These are phyloP conservation scores for Kregervanrija pseudodelftensis DNA, from an alignment of 805 yeast genomes.

Conservation along the genomic window DNA sequence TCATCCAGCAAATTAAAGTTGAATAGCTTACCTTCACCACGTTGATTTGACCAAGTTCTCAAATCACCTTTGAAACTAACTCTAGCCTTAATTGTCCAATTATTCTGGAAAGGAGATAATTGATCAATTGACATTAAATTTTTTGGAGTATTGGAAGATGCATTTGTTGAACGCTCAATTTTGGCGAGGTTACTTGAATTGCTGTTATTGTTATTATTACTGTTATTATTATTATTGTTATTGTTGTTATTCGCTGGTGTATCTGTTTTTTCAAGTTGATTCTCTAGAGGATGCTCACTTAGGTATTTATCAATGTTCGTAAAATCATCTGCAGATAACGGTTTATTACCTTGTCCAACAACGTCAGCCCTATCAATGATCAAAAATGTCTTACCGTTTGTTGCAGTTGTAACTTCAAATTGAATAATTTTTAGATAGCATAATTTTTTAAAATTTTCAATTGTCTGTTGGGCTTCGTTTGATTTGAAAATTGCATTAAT, in stretches of 20 bases:
- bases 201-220: background rate
- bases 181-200: background rate
- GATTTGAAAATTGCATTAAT: constrained; percentile 50
- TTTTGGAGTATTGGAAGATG: constrained; percentile 19
- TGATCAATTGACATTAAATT: constrained; percentile 71
- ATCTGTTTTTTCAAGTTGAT: constrained; percentile 17
- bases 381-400: constrained; percentile 22
- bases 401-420: constrained; percentile 19
- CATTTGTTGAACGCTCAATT: background rate
- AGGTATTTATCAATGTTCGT: constrained; percentile 47
- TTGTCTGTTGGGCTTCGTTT: constrained; percentile 25
- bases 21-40: constrained; percentile 87
- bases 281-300: constrained; percentile 51
- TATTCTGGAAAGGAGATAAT: constrained; percentile 82
- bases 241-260: background rate
- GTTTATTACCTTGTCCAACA: constrained; percentile 31
- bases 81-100: constrained; percentile 91
- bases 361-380: constrained; percentile 23
- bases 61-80: constrained; percentile 83
- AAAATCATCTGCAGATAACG: constrained; percentile 7
- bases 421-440: constrained; percentile 17
- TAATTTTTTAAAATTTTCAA: constrained; percentile 21
- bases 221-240: background rate
- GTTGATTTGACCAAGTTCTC: constrained; percentile 78
- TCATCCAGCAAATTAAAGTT: constrained; percentile 85